Percentiles rank a stretch among this genome's conserved stretches.
Evolutionary conservation across 176 grass and related monocot species (phyloP).

Genomic region (Cenchrus fungigraminus): DNA sequence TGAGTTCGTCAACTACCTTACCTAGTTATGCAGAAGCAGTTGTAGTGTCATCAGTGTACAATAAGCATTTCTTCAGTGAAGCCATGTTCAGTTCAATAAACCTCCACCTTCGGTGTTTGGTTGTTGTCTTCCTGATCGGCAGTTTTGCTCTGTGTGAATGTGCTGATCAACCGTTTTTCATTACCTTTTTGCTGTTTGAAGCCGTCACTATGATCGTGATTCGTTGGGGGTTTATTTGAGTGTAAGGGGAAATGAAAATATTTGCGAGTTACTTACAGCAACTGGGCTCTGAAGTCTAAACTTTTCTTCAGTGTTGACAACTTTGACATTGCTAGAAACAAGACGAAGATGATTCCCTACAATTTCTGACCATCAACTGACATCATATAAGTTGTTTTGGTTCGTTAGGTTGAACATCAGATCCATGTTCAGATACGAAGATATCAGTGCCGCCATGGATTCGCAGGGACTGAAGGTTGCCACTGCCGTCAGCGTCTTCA

Average conservation of each 20-base stretch:
- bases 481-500: too few species aligned
- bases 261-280: neutral
- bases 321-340: too few species aligned
- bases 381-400: too few species aligned
- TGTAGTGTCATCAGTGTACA: neutral
- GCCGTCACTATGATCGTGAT: neutral
- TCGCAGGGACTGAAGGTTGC: too few species aligned
- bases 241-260: neutral
- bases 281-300: too few species aligned
- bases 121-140: neutral
- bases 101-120: neutral
- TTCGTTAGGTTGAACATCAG: too few species aligned
- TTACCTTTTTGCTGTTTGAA: constrained; percentile 6
- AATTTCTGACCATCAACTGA: too few species aligned
- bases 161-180: neutral
- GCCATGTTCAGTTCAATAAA: constrained; percentile 14
- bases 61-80: neutral
- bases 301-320: too few species aligned
- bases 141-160: neutral
- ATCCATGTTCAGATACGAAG: too few species aligned
- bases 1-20: too few species aligned
- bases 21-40: neutral
- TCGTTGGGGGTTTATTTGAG: neutral
- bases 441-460: too few species aligned
- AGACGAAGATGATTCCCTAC: too few species aligned